phyloP scores from a whole-genome alignment of 352 stramenopile species.

The Globisporangium spiculum region DNA sequence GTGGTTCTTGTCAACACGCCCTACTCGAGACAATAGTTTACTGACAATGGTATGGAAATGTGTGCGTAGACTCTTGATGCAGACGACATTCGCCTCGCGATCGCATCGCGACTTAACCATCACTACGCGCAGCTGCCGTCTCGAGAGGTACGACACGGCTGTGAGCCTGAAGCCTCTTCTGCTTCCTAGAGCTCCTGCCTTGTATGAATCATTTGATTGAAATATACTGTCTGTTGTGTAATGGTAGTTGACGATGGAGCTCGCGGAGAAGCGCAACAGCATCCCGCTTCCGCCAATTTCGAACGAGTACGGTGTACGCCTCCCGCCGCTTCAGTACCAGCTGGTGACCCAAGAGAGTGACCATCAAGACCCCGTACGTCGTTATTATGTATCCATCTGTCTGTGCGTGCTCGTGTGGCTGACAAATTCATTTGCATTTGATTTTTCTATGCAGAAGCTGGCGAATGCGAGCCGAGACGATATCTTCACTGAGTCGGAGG shows the following conservation, averaged over 20 bases:
- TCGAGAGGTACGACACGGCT: constrained; percentile 40
- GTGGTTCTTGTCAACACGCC: neutral
- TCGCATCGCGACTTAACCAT: constrained; percentile 74
- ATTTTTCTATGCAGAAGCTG: constrained; percentile 24
- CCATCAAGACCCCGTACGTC: constrained; percentile 47
- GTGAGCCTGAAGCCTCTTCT: neutral
- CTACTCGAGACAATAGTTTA: neutral
- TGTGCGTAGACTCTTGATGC: constrained; percentile 49
- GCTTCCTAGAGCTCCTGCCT: neutral
- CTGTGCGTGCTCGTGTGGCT: neutral
- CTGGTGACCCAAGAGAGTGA: constrained; percentile 72
- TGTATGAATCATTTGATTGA: neutral
- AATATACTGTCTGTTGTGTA: too few relatives aligned
- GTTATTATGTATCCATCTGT: too few relatives aligned
- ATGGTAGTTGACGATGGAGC: constrained; percentile 77
- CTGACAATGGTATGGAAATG: neutral
- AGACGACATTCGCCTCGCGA: constrained; percentile 76
- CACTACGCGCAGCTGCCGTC: constrained; percentile 73
- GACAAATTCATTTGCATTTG: neutral
- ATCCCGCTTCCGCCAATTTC: constrained; percentile 74
- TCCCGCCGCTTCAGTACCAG: constrained; percentile 69
- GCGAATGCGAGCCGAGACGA: constrained; percentile 16
- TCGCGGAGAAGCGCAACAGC: constrained; percentile 81
- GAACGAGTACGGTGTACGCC: constrained; percentile 79
- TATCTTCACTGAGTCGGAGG: constrained; percentile 14